A percentile compares a stretch with the other conserved stretches of the same genome.
Evolutionary conservation across 352 stramenopile genomes (phyloP).

Genomic region (Globisporangium cylindrosporum): DNA sequence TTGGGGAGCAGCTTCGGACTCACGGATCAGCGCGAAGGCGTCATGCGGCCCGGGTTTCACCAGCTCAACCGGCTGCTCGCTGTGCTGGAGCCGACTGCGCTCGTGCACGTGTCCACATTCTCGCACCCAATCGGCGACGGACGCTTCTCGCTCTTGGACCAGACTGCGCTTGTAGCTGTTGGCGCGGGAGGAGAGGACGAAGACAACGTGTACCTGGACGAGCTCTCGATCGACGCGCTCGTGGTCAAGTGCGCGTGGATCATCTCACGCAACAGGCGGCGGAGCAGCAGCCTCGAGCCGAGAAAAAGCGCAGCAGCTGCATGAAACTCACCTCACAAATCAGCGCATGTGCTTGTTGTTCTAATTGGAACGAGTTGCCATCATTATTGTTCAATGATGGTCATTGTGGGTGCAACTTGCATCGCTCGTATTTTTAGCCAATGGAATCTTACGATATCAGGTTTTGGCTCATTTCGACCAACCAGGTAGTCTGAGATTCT

Average conservation of each 20-base stretch:
- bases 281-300: constrained; percentile 16
- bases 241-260: constrained; percentile 24
- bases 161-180: constrained; percentile 13
- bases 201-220: constrained; percentile 11
- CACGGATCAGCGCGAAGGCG: constrained; percentile 38
- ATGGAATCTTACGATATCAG: background rate
- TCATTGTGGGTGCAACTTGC: background rate
- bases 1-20: constrained; percentile 56
- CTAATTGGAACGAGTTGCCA: background rate
- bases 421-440: background rate
- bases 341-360: background rate
- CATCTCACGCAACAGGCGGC: constrained; percentile 11
- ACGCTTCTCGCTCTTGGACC: constrained; percentile 19
- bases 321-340: constrained; percentile 1
- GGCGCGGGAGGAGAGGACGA: background rate
- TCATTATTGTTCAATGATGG: too few species aligned
- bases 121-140: constrained; percentile 21
- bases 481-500: background rate
- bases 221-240: constrained; percentile 16
- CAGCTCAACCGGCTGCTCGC: constrained; percentile 63
- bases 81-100: constrained; percentile 26
- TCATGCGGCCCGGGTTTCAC: constrained; percentile 65
- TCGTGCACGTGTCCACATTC: constrained; percentile 12
- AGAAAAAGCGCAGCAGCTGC: constrained; percentile 16
- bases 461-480: too few species aligned